Conservation (phyloP, 2,329 filamentous ascomycete species). For the Lithohypha guttulata region DNA sequence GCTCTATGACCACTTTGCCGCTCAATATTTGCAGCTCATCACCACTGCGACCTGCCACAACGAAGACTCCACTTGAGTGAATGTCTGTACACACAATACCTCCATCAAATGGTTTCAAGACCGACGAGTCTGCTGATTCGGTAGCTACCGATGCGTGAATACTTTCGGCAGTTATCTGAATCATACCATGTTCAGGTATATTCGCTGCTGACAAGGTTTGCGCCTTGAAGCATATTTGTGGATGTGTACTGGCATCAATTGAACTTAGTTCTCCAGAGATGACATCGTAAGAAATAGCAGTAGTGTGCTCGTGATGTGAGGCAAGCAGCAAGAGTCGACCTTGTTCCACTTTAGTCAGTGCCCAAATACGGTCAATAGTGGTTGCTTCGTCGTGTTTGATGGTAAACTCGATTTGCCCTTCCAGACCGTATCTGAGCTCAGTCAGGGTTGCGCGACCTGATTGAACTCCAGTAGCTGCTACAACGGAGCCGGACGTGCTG, state of each 20-base stretch:
- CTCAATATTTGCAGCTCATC: not conserved
- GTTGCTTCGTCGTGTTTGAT: constrained; percentile 32
- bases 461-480: constrained; percentile 22
- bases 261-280: constrained; percentile 30
- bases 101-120: not conserved
- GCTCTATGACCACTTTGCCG: not conserved
- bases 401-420: constrained; percentile 51
- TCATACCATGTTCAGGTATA: constrained; percentile 26
- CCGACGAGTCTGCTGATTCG: not conserved
- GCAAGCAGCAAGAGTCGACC: constrained; percentile 31
- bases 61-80: constrained; percentile 1
- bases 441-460: constrained; percentile 49
- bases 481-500: constrained; percentile 1
- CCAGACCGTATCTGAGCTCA: constrained; percentile 59
- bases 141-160: constrained; percentile 9
- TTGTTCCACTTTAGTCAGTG: constrained; percentile 28
- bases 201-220: constrained; percentile 36
- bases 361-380: constrained; percentile 35
- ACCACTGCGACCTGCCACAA: not conserved
- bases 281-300: constrained; percentile 29
- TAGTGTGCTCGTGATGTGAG: constrained; percentile 32
- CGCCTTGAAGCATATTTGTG: constrained; percentile 31
- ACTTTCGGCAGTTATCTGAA: constrained; percentile 31
- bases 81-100: constrained; percentile 1
- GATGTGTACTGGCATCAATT: constrained; percentile 28